Evolutionary conservation across 2,329 filamentous ascomycete genomes (phyloP).

Genomic region (Arthrobotrys musiformis): DNA sequence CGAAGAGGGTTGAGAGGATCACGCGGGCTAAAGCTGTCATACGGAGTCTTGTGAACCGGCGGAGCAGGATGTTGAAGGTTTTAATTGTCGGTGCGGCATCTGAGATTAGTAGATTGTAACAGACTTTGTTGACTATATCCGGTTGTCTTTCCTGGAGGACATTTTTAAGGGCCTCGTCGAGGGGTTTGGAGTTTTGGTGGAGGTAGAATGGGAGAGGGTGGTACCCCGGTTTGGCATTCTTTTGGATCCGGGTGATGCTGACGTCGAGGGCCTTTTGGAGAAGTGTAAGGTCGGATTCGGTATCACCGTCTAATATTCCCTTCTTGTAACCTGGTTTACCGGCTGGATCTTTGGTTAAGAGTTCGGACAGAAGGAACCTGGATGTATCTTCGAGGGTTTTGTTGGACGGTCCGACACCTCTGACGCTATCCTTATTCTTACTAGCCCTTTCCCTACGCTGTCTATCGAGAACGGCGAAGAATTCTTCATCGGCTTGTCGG

Average conservation of each 20-base stretch:
- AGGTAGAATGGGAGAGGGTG: conserved; percentile 47
- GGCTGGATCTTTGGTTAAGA: conserved; percentile 10
- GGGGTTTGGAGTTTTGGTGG: conserved; percentile 37
- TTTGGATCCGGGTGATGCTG: conserved; percentile 27
- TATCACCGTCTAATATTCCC: not conserved
- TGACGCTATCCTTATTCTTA: not conserved
- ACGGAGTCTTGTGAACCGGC: conserved; percentile 45
- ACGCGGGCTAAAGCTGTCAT: conserved; percentile 38
- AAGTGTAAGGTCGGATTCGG: conserved; percentile 29
- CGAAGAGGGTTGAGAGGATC: conserved; percentile 47
- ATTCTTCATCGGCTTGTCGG: conserved; percentile 42
- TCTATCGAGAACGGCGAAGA: conserved; percentile 42
- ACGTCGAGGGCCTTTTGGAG: conserved; percentile 31
- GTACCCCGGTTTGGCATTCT: conserved; percentile 30
- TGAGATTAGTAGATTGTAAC: conserved; percentile 52
- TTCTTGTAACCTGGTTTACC: conserved; percentile 33
- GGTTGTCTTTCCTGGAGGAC: conserved; percentile 9
- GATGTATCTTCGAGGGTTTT: conserved; percentile 42
- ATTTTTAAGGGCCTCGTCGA: conserved; percentile 26
- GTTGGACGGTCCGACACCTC: conserved; percentile 17
- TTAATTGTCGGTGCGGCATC: conserved; percentile 39
- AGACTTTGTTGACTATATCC: conserved; percentile 43
- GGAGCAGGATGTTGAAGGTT: conserved; percentile 50
- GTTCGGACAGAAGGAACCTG: conserved; percentile 33
- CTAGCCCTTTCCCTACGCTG: conserved; percentile 41